Evolutionary conservation across 192 early-diverging fungal species (phyloP).

Genomic region (Coemansia sp.): DNA sequence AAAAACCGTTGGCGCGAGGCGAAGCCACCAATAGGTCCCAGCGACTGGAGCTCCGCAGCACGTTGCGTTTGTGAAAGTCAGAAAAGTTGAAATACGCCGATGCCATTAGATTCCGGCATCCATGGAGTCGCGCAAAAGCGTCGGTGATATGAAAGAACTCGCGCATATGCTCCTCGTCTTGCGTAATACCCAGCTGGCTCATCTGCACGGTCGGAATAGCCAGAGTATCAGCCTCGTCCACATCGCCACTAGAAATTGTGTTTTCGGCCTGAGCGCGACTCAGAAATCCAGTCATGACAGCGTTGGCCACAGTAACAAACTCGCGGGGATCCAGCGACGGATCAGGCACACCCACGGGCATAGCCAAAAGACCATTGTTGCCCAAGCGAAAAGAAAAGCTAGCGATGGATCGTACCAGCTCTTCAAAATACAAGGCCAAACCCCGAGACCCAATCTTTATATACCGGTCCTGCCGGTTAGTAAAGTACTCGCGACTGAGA

Average conservation of each 20-base stretch:
- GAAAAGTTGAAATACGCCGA: conserved; percentile 97
- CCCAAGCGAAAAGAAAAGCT: conserved; percentile 61
- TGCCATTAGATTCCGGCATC: conserved; percentile 67
- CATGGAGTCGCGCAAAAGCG: conserved; percentile 24
- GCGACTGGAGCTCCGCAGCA: conserved; percentile 59
- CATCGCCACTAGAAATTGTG: not conserved
- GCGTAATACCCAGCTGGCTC: conserved; percentile 72
- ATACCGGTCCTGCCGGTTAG: conserved; percentile 93
- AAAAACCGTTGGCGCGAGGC: conserved; percentile 96
- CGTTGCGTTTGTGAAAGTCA: conserved; percentile 58
- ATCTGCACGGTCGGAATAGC: conserved; percentile 85
- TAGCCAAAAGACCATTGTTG: not conserved
- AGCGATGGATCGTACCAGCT: conserved; percentile 63
- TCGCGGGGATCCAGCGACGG: conserved; percentile 58
- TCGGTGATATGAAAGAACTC: conserved; percentile 61
- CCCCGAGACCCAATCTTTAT: conserved; percentile 61
- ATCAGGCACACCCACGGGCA: conserved; percentile 46
- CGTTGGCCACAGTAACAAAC: conserved; percentile 59
- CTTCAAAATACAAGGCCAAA: conserved; percentile 69
- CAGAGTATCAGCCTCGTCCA: conserved; percentile 58
- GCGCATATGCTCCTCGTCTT: conserved; percentile 71
- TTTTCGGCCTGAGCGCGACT: conserved; percentile 18
- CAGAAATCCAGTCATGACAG: conserved; percentile 56
- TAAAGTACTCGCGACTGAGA: conserved; percentile 92
- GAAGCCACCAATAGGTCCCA: conserved; percentile 80